Evolutionary conservation across 495 filamentous ascomycete genomes (phyloP).

Genomic region (Hyaloscypha finlandica): DNA sequence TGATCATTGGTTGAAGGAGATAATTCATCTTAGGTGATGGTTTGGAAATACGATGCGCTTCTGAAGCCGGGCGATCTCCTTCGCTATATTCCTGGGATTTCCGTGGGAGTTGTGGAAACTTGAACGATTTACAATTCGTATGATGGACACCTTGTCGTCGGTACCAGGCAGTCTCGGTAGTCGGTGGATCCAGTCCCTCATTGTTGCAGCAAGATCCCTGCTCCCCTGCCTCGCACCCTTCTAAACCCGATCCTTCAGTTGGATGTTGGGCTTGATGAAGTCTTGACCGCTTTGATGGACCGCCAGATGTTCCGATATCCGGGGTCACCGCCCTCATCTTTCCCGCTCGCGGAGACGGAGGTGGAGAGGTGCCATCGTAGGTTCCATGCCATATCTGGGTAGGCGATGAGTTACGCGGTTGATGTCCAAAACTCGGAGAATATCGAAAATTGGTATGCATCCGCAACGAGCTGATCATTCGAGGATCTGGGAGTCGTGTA

Average conservation of each 20-base stretch:
- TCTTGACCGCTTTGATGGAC: not conserved
- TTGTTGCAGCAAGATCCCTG: not conserved
- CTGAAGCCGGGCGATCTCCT: not conserved
- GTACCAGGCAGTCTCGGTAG: not conserved
- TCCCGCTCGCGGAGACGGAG: not conserved
- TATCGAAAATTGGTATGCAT: conserved; percentile 35
- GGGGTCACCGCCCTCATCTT: not conserved
- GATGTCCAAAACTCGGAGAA: conserved; percentile 36
- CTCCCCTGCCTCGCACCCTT: not conserved
- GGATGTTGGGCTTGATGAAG: conserved; percentile 5
- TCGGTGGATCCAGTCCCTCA: not conserved
- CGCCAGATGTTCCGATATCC: conserved; percentile 4
- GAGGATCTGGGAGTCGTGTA: conserved; percentile 16
- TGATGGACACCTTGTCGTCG: not conserved
- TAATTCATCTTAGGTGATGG: conserved; percentile 12
- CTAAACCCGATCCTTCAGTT: conserved; percentile 6
- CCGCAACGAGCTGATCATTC: conserved; percentile 36
- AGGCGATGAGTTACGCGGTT: conserved; percentile 35
- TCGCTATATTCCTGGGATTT: not conserved
- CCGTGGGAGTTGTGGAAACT: not conserved
- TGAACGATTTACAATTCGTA: not conserved
- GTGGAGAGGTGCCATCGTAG: conserved; percentile 17
- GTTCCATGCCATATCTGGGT: conserved; percentile 23
- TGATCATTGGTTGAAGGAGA: conserved; percentile 22
- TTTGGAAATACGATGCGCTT: not conserved